Evolutionary conservation across 2,329 filamentous ascomycete genomes (phyloP), one percentile per base, ranked within the genome.

Genomic region (Microdochium trichocladiopsis): DNA sequence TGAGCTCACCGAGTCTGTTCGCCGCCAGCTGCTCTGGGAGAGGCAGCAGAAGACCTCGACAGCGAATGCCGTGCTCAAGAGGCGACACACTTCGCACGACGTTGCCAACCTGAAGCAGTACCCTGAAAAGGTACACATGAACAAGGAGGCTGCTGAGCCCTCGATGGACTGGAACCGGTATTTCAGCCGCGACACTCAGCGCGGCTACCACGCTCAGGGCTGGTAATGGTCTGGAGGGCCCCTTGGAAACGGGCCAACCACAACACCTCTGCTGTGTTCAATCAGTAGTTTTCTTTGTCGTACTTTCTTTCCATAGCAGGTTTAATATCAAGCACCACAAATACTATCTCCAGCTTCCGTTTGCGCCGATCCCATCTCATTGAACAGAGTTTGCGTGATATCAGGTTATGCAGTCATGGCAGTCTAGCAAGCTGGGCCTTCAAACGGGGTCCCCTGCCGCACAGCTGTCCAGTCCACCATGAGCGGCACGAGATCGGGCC

Each of bases 21-120:
- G 94, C 22, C 88, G 91, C 60, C 89, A 96, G 62, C 84, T 99
- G 14, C 80, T 97, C 16, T 95, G 90, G 88, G 94, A 97, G 69
- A 87, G 94, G 50, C 90, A 95, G 65, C 93, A n/a, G n/a, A n/a
- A n/a, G n/a, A n/a, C n/a, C n/a, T n/a, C n/a, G n/a, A n/a, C n/a
- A n/a, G n/a, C n/a, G 62, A 92, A 93, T 57, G 90, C 92, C 1
- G 89, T 93, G 51, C 78, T 96, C 53, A 95, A 96, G 76, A 84
- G 93, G 56, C 80, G 90, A 54, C 91, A 96, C 67, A 96, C 92
- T 8, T 89, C 93, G 2, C 88, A 92, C 58, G 92, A 96, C 65
- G 84, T 96, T 57, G 88, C 89, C 56, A 95, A 95, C 68, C 78
- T 97, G 45, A 88, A 87, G 71, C 83, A 94, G 67, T 90, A 87